Evolutionary conservation across 2,329 filamentous ascomycete species (phyloP), one percentile per base, ranked within the genome.

Genomic region (Moelleriella libera): DNA sequence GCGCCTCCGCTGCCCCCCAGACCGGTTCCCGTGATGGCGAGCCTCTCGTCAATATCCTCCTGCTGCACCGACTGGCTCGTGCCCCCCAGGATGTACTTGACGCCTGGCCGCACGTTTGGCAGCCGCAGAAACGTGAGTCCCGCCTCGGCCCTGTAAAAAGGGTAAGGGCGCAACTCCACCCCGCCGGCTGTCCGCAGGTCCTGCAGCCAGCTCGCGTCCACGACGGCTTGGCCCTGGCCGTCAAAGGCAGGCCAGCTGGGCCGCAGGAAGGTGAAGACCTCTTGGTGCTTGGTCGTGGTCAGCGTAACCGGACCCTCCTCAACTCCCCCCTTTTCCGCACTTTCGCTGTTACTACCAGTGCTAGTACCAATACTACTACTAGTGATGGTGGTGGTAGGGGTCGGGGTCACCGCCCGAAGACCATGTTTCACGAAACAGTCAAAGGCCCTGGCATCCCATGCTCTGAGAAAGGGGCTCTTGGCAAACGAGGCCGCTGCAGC

Each of bases 361-460:
- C n/a, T n/a, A n/a, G n/a, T n/a, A n/a, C n/a, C n/a, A n/a, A n/a
- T n/a, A n/a, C n/a, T n/a, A n/a, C n/a, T n/a, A n/a, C n/a, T n/a
- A 21, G 21, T 21, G 21, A 3, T 21, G 21, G 21, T 21, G 21
- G 21, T 21, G 21, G 21, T 21, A 21, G 21, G 21, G 21, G 21
- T 21, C 21, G 21, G 21, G 21, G 69, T 55, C 2, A 82, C 69
- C 12, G 83, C 74, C n/a, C 85, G 76, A n/a, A 96, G 67, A 10
- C 88, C 89, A 58, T 85, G 72, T 49, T 76, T 55, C 43, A 88
- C 65, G 58, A 60, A 67, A 3, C 53, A 54, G 9, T 88, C 78
- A 0, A 96, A 70, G 0, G 89, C 88, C 43, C 88, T 75, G 1
- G 76, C 70, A 57, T 97, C 87, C 90, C 90, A 97, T 9, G 74